phyloP scores from a whole-genome alignment of 148 eudicot genomes.

The Nepenthes mirabilis region DNA sequence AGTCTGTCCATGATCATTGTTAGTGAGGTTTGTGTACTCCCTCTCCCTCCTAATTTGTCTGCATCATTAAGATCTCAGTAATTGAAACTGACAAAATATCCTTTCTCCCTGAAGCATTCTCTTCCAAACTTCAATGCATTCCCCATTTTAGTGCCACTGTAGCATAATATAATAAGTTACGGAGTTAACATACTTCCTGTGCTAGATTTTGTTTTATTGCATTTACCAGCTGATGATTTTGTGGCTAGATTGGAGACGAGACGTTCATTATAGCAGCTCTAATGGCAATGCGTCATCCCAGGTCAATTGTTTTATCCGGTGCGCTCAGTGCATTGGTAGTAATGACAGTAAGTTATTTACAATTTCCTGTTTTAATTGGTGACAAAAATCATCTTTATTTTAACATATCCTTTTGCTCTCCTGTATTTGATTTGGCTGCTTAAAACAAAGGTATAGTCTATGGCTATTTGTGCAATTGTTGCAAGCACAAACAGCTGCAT shows the following conservation, averaged over 20 bases:
- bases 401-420: neutral
- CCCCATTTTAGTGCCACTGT: too few relatives aligned
- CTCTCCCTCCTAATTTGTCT: neutral
- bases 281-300: constrained; percentile 99
- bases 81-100: neutral
- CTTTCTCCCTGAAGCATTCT: neutral
- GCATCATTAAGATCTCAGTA: neutral
- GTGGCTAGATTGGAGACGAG: constrained; percentile 89
- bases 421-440: neutral
- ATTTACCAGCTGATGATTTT: constrained; percentile 10
- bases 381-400: neutral
- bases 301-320: constrained; percentile 85
- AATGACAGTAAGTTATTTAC: constrained; percentile 67
- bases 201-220: neutral
- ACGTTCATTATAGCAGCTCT: constrained; percentile 97
- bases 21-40: constrained; percentile 71
- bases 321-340: constrained; percentile 94
- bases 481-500: neutral
- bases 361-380: neutral
- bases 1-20: constrained; percentile 94
- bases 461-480: neutral
- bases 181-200: too few relatives aligned
- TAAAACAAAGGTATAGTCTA: neutral
- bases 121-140: neutral
- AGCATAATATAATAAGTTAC: too few relatives aligned